Evolutionary conservation across 2,329 filamentous ascomycete genomes (phyloP), one percentile per base, ranked within the genome.

Genomic region (Fusarium continuum): DNA sequence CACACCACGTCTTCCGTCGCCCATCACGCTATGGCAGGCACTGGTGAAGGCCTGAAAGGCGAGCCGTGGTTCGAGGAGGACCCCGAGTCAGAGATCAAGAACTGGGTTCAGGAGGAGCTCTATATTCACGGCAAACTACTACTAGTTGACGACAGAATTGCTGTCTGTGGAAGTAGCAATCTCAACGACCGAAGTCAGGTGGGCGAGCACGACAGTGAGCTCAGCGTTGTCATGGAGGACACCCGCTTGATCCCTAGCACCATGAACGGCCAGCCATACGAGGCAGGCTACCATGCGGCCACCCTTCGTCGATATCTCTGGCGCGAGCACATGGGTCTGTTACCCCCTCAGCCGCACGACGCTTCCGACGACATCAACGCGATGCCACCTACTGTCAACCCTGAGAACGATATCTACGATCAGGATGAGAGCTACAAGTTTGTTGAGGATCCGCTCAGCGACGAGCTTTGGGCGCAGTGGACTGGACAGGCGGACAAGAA

Each of bases 61-160:
- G 91, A 96, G 75, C 71, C 79, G 1, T 97, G 92, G 91, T 89
- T 93, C 14, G 90, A 91, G 14, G 80, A 82, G 1, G 79, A 90
- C 4, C 79, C 87, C 0, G 85, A 94, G 67, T 85, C 86, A 2
- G 95, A 98, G 75, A 90, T 93, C 54, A 85, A 90, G 49, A 92
- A 96, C 73, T 96, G 95, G 81, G 89, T 98, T 56, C 94, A 97
- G 73, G 95, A 99, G 74, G 94, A 99, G 76, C 85, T 98, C 3
- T 99, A 99, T 74, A 89, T 98, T 41, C 95, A 99, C 75, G 91
- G 88, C 23, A 99, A 98, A 79, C 83, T 97, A 29, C 84, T 95
- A 66, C 94, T 97, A 67, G 90, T 90, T 2, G 93, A 98, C 73
- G 94, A 98, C 75, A 87, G 88, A 49, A 84, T 92, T 41, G 92